Evolutionary conservation across 306 rosid genomes (phyloP), one percentile per base, ranked within the genome.

Genomic region (cucumber (Cucumis sativus)): DNA sequence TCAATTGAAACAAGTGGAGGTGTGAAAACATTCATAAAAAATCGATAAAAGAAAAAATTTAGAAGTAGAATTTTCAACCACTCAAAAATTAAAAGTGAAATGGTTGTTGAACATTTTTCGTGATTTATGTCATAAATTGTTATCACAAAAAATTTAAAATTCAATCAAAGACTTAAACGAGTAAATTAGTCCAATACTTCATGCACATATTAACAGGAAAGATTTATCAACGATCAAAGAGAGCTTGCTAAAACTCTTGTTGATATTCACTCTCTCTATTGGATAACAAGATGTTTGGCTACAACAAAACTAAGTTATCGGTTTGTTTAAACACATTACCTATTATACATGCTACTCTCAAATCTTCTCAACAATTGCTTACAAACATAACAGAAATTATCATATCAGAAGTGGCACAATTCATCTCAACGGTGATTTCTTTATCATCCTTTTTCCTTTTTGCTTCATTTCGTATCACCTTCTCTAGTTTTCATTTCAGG

Each of bases 401-500:
- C 28, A 66, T 66, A 66, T 28, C 30, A 37, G 73, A 66, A 18
- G 30, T 18, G 3, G 15, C 15, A 2, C 15, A 65, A 18, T 9
- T 65, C 23, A 63, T 15, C 21, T 33, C 45, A 15, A 63, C n/a
- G 10, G 2, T 1, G 11, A 30, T 62, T 62, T 62, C 11, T 0
- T 30, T 7, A 33, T 37, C 45, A 1, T 33, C 3, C 47, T 64
- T 33, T 65, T 65, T 39, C 21, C 49, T 14, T 3, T 49, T 18
- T 15, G 11, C 62, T 54, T 73, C 74, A 74, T 74, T 80, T 47
- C 33, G 64, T 9, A 66, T 13, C 80, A 72, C 76, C 52, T 77
- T 28, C 66, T 80, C 64, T 60, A 65, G 81, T 16, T 47, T 59
- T 18, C 74, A 72, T 15, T 33, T 35, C 39, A 67, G 83, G 80